These are phyloP conservation scores for Paxillus ammoniavirescens DNA, from an alignment of 768 basidiomycete genomes.

Conservation along the genomic window DNA sequence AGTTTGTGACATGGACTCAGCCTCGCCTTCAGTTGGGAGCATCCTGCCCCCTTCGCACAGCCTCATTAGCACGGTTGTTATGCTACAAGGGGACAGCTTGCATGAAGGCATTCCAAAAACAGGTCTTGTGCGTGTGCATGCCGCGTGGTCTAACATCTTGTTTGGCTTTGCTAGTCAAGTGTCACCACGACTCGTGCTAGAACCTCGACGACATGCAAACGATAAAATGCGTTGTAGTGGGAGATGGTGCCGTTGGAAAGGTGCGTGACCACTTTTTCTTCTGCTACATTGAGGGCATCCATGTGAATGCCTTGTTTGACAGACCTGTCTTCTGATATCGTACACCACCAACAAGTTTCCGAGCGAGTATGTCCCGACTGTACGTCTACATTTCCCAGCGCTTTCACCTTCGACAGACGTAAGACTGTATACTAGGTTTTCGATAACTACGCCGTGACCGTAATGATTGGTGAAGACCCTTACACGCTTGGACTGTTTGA, in stretches of 20 bases:
- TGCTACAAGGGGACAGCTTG: slow-evolving; percentile 19
- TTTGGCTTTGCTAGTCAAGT: slow-evolving; percentile 9
- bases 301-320: slow-evolving; percentile 8
- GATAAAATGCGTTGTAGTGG: slow-evolving; percentile 96
- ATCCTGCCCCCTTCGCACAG: slow-evolving; percentile 20
- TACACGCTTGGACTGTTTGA: slow-evolving; percentile 98
- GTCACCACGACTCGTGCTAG: slow-evolving; percentile 14
- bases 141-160: slow-evolving; percentile 10
- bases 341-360: slow-evolving; percentile 99
- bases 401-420: slow-evolving; percentile 14
- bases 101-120: slow-evolving; percentile 19
- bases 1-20: slow-evolving; percentile 13
- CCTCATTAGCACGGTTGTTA: slow-evolving; percentile 31
- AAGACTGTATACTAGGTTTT: slow-evolving; percentile 60
- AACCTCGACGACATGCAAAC: slow-evolving; percentile 70
- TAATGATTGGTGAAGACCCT: slow-evolving; percentile 99
- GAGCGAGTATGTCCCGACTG: slow-evolving; percentile 98
- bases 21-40: slow-evolving; percentile 4
- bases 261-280: slow-evolving; percentile 43
- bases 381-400: slow-evolving; percentile 41
- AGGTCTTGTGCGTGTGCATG: slow-evolving; percentile 22
- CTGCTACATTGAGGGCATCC: neutral
- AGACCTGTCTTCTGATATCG: slow-evolving; percentile 96
- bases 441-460: slow-evolving; percentile 99
- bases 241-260: slow-evolving; percentile 98